Base-by-base conservation (phyloP, 139 green algal species). In the Zygnema circumcarinatum region DNA sequence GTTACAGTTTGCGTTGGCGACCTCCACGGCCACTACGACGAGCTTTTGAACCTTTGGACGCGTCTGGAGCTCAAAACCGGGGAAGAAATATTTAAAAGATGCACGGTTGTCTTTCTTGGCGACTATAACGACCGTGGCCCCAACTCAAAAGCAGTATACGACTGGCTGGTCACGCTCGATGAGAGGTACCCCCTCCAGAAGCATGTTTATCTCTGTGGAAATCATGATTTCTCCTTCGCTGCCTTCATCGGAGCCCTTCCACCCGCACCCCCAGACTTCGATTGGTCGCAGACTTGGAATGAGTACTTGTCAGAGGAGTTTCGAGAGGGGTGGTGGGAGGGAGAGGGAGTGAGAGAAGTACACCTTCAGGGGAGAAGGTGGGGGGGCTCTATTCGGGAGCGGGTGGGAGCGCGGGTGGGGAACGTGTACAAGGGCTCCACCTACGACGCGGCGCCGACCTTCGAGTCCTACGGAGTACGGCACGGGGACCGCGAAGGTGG, bases 151-250 rank as follows among this genome's bases (percentile, higher is more conserved):
- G 81, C 40, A 25, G 38, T 91, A 38, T 36, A 87, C 1, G 82
- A 90, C 0, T 91, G 80, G 80, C 74, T 91, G 32, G 29, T 84
- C 40, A 0, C 0, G 7, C 74, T 91, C 16, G 7, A 35, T 20
- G 33, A 69, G 16, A 40, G 42, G 2, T 72, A 86, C 40, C 82
- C 87, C 3, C 38, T 74, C 11, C 87, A 91, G 69, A 89, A 85
- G 72, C 87, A 91, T 29, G 82, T 89, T 0, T 91, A 84, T 62
- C 74, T 91, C 2, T 47, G 35, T 2, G 87, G 87, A 67, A 91
- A 91, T 76, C 87, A 91, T 41, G 87, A 91, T 76, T 91, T 91
- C 2, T 72, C 82, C 7, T 85, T 91, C 31, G 82, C 83, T 2
- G 41, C 69, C 1, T 84, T 90, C 38, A 38, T 90, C 22, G 81